Evolutionary conservation across 192 early-diverging fungal genomes (phyloP), one percentile per base, ranked within the genome.

Genomic region (Gorgonomyces haynaldii): DNA sequence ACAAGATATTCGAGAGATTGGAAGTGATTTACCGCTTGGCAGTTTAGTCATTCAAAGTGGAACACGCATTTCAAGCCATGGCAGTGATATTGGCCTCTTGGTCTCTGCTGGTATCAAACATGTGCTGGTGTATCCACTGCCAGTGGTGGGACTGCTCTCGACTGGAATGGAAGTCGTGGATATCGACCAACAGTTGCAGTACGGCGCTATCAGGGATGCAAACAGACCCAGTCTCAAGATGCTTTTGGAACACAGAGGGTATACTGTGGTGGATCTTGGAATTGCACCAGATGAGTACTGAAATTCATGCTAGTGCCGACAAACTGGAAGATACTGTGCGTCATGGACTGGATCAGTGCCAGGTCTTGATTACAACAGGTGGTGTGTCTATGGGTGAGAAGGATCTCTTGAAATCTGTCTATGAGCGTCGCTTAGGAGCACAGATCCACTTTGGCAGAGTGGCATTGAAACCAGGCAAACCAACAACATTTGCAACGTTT

Each of bases 321-420:
- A 53, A 58, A n/a, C 60, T 92, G 12, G 77, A 70, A 16, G 26
- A 58, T 0, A 46, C 61, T 0, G 23, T 68, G 22, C 38, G 44
- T 1, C 34, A 17, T 22, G 54, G 16, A 67, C 81, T 26, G 38
- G 82, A 40, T 45, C 5, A 20, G 2, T 74, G 77, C 6, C 81
- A 95, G 44, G 85, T 91, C 0, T 43, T 98, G 0, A 74, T 98
- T 7, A 88, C 86, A 0, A 91, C 91, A 1, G 94, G 94, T 22
- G 94, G 94, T 1, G 94, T 95, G 0, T 90, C 87, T n/a, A 98
- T 98, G 94, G 94, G 94, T 36, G 94, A 98, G 66, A 65, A 78
- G 25, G 94, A 98, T 65, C 72, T 86, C 43, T 64, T 98, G 37
- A 93, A 95, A 50, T 79, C 88, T 0, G 83, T 87, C 0, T 63